These are phyloP conservation scores for Clonostachys solani DNA, from an alignment of 2,329 filamentous ascomycete species.

Conservation along the genomic window DNA sequence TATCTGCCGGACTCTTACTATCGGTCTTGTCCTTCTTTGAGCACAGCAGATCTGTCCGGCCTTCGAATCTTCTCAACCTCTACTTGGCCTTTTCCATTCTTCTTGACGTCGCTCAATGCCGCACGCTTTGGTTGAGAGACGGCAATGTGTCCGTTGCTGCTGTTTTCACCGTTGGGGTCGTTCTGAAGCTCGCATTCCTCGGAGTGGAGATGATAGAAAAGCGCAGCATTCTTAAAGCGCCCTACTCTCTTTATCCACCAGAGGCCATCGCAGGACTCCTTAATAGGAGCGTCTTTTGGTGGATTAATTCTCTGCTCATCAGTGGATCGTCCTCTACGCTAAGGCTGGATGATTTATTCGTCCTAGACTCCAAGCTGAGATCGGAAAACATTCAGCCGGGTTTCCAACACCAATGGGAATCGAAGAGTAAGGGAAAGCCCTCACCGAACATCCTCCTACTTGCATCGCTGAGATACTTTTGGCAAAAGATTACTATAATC, in stretches of 20 bases:
- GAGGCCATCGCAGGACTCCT: conserved; percentile 25
- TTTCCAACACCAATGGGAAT: conserved; percentile 5
- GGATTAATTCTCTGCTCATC: conserved; percentile 21
- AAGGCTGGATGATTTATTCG: conserved; percentile 5
- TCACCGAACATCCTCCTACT: not conserved
- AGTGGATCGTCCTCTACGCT: conserved; percentile 10
- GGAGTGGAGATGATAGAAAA: conserved; percentile 20
- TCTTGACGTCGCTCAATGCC: conserved; percentile 18
- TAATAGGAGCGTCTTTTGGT: conserved; percentile 24
- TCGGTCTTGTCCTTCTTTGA: conserved; percentile 20
- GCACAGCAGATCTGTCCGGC: conserved; percentile 19
- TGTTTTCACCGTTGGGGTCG: conserved; percentile 15
- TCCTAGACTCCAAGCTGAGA: conserved; percentile 6
- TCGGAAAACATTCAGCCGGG: conserved; percentile 2
- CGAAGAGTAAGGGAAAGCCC: not conserved
- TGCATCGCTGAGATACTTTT: conserved; percentile 14
- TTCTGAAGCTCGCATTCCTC: conserved; percentile 16
- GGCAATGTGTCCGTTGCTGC: conserved; percentile 9
- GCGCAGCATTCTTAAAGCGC: conserved; percentile 9
- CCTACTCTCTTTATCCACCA: conserved; percentile 11
- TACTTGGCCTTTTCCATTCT: conserved; percentile 21
- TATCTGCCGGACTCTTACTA: conserved; percentile 14
- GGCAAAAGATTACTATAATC: conserved; percentile 25
- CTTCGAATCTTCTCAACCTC: conserved; percentile 18
- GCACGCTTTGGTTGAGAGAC: conserved; percentile 22